phyloP scores from a whole-genome alignment of 2,329 filamentous ascomycete species.

The Paramyrothecium sp. region DNA sequence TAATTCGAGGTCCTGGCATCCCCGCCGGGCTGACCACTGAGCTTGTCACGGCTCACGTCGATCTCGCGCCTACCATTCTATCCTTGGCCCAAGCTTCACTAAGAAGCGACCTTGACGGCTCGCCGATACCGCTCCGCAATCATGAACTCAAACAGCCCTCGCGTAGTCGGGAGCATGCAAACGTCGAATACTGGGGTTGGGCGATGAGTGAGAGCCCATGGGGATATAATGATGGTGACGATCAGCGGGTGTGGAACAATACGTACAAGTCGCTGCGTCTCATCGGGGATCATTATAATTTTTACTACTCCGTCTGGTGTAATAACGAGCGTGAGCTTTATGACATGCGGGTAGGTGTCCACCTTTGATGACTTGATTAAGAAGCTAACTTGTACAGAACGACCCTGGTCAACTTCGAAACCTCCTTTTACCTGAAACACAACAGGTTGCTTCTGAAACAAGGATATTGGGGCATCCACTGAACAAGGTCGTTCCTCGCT shows the following conservation, averaged over 20 bases:
- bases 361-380: not conserved
- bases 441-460: not conserved
- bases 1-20: constrained; percentile 55
- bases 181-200: constrained; percentile 56
- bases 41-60: constrained; percentile 58
- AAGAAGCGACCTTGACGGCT: constrained; percentile 55
- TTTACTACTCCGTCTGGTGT: constrained; percentile 70
- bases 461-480: constrained; percentile 14
- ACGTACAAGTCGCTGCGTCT: constrained; percentile 63
- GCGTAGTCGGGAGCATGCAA: constrained; percentile 51
- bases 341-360: constrained; percentile 44
- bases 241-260: constrained; percentile 39
- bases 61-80: constrained; percentile 61
- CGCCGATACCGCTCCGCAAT: constrained; percentile 44
- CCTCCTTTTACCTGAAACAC: constrained; percentile 17
- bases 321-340: constrained; percentile 67
- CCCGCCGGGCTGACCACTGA: constrained; percentile 34
- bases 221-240: constrained; percentile 4
- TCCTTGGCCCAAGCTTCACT: constrained; percentile 36
- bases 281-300: constrained; percentile 50
- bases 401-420: constrained; percentile 52
- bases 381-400: constrained; percentile 5
- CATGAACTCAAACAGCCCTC: constrained; percentile 15
- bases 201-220: constrained; percentile 33
- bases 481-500: constrained; percentile 40